Percentiles rank a stretch among this genome's conserved stretches.
phyloP scores from a whole-genome alignment of 1,139 yeast genomes.

The Debaryomyces sp. region DNA sequence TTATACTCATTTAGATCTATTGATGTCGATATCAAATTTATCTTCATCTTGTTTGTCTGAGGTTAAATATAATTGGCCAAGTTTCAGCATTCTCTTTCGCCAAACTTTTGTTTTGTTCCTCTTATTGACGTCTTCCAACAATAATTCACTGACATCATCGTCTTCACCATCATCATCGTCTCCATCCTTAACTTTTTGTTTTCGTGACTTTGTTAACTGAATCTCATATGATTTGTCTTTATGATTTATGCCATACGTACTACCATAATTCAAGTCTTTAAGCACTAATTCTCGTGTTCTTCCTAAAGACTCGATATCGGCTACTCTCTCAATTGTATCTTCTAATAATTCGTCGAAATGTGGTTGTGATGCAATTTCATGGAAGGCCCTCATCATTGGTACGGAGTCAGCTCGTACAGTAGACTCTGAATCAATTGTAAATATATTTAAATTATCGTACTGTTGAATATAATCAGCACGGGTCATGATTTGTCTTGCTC shows the following conservation, averaged over 20 bases:
- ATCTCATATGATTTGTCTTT: constrained; percentile 14
- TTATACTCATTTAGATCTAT: constrained; percentile 1
- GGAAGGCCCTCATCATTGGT: constrained; percentile 89
- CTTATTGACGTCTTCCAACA: constrained; percentile 44
- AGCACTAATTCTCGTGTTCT: constrained; percentile 79
- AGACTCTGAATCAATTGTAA: constrained; percentile 75
- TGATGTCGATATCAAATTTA: constrained; percentile 22
- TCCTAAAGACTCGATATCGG: constrained; percentile 76
- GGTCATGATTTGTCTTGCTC: constrained; percentile 85
- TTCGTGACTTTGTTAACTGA: constrained; percentile 20
- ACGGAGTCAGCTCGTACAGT: constrained; percentile 80
- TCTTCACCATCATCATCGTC: constrained; percentile 29
- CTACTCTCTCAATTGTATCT: constrained; percentile 72
- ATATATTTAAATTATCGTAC: constrained; percentile 75
- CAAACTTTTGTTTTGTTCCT: constrained; percentile 48
- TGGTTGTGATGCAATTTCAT: constrained; percentile 73
- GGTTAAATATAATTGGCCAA: constrained; percentile 28
- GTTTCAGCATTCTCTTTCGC: constrained; percentile 45
- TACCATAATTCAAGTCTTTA: constrained; percentile 67
- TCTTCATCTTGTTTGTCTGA: constrained; percentile 7
- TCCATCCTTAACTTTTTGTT: constrained; percentile 18
- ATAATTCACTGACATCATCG: constrained; percentile 35
- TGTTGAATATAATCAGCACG: constrained; percentile 77
- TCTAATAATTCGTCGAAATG: constrained; percentile 70
- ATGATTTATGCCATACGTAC: constrained; percentile 18